Percentiles rank a stretch among this genome's conserved stretches.
Conservation (phyloP, 129 eudicot genomes). For the Gnaphalium uliginosum region DNA sequence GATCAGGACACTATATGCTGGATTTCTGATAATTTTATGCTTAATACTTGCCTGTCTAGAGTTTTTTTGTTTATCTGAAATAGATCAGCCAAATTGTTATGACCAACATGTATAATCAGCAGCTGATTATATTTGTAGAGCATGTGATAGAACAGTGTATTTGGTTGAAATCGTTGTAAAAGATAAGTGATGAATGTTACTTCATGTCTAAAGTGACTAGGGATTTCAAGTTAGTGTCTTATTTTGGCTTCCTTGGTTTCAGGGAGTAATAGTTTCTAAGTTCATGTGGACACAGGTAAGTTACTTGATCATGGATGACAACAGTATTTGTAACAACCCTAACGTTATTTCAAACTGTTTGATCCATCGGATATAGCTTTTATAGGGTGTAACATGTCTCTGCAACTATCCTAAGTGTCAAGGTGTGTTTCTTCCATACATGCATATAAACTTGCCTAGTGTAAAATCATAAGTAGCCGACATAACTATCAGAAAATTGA, state of each 20-base stretch:
- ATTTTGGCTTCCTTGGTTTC: background rate
- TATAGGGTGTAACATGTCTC: background rate
- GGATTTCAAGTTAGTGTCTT: background rate
- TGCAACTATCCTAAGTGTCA: constrained; percentile 1
- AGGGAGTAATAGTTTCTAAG: background rate
- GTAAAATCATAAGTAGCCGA: background rate
- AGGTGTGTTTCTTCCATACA: background rate
- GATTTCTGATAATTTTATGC: constrained; percentile 8
- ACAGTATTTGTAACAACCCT: background rate
- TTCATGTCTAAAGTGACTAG: background rate
- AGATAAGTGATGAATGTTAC: background rate
- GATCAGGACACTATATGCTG: background rate
- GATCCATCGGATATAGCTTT: background rate
- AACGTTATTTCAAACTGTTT: background rate
- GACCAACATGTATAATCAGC: constrained; percentile 7
- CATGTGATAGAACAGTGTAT: background rate
- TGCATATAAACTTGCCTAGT: background rate
- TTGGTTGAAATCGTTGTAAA: constrained; percentile 1
- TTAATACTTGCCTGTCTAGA: background rate
- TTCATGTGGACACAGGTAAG: constrained; percentile 3
- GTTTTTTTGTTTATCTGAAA: constrained; percentile 9
- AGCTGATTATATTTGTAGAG: background rate
- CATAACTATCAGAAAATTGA: background rate
- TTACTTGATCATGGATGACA: constrained; percentile 11
- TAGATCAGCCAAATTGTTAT: background rate